phyloP scores from a whole-genome alignment of 139 green algal genomes.

The Chlorella sorokiniana region DNA sequence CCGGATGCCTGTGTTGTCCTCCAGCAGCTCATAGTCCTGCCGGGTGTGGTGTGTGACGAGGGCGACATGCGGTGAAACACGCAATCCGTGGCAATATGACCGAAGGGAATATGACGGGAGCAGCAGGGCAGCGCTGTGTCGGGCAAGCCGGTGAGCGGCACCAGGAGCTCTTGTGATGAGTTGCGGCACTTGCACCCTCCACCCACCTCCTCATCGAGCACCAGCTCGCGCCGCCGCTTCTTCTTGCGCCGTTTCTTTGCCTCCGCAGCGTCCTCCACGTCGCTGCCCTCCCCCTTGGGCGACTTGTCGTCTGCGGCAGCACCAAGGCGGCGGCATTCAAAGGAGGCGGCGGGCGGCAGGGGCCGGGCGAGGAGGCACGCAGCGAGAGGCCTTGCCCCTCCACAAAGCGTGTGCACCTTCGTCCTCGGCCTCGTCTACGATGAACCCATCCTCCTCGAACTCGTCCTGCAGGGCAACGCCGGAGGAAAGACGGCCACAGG shows the following conservation, averaged over 20 bases:
- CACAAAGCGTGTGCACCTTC: constrained; percentile 8
- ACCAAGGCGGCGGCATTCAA: too few species aligned
- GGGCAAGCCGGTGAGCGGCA: too few species aligned
- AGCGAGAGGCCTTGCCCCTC: too few species aligned
- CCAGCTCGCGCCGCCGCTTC: constrained; percentile 60
- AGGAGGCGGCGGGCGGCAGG: too few species aligned
- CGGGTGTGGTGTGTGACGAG: too few species aligned
- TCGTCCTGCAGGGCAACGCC: constrained; percentile 21
- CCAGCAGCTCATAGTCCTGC: constrained; percentile 90
- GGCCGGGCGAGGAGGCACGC: too few species aligned
- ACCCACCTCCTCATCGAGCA: constrained; percentile 85
- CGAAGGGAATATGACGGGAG: too few species aligned
- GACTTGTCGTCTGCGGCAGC: not conserved
- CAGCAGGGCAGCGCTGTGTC: too few species aligned
- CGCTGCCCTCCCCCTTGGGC: constrained; percentile 6
- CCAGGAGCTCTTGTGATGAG: not conserved
- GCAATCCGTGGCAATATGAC: too few species aligned
- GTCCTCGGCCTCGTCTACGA: constrained; percentile 28
- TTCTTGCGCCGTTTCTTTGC: constrained; percentile 50
- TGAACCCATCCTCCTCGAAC: constrained; percentile 36
- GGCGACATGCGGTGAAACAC: too few species aligned
- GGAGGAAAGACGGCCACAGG: too few species aligned
- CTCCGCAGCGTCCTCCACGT: constrained; percentile 17
- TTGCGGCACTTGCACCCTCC: not conserved
- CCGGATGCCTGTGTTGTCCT: constrained; percentile 72